Evolutionary conservation across 2,329 filamentous ascomycete species (phyloP).

Genomic region (Neofusicoccum laricinum): DNA sequence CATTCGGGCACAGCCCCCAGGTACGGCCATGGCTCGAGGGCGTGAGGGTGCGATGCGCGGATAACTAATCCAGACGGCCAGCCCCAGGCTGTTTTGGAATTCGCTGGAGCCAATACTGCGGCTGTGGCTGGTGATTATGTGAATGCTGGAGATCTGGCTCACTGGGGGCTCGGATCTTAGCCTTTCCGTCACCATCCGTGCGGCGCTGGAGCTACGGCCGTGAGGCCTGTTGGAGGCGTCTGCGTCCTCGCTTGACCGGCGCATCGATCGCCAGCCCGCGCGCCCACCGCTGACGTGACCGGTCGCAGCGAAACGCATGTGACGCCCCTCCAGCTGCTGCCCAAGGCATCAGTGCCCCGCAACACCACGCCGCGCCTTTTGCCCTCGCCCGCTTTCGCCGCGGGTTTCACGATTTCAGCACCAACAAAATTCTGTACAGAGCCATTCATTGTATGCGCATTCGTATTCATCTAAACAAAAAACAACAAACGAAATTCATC

Average conservation of each 20-base stretch:
- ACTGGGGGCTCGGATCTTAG: constrained; percentile 2
- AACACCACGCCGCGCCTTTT: background rate
- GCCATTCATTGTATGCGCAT: background rate
- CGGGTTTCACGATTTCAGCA: too few species aligned
- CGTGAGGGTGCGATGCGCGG: background rate
- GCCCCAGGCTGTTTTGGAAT: background rate
- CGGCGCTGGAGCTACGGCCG: background rate
- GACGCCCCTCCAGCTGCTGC: background rate
- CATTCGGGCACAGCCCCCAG: background rate
- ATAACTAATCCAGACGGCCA: constrained; percentile 5
- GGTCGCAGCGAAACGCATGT: background rate
- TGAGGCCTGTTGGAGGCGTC: background rate
- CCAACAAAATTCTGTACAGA: too few species aligned
- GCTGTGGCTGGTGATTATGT: background rate
- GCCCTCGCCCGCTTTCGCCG: too few species aligned
- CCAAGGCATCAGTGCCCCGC: background rate
- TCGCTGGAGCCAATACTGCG: background rate
- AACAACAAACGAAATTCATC: constrained; percentile 6
- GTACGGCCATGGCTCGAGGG: too few species aligned
- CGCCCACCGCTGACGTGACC: background rate
- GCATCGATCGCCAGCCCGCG: background rate
- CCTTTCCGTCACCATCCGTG: background rate
- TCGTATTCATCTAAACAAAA: background rate
- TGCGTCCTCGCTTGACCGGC: background rate
- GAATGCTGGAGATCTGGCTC: constrained; percentile 1